These are phyloP conservation scores for Fusarium tjaetaba DNA, from an alignment of 2,329 filamentous ascomycete genomes.

Conservation along the genomic window DNA sequence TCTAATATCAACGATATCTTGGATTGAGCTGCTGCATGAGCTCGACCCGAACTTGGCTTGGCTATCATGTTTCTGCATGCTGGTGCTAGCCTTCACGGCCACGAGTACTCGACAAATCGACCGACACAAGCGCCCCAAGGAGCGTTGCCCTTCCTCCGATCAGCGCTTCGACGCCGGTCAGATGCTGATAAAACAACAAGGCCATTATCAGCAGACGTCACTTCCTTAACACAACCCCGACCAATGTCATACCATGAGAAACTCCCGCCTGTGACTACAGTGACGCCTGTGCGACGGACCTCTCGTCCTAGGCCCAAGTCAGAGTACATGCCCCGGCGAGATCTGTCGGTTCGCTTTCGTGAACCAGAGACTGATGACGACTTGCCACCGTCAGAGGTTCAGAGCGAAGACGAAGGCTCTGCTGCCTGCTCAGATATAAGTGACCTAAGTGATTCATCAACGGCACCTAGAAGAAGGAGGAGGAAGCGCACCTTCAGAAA, in stretches of 20 bases:
- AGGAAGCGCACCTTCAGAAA: constrained; percentile 60
- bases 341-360: constrained; percentile 60
- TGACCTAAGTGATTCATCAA: constrained; percentile 58
- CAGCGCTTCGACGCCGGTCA: constrained; percentile 52
- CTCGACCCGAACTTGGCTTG: constrained; percentile 24
- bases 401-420: constrained; percentile 61
- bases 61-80: constrained; percentile 67
- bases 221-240: constrained; percentile 26
- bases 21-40: constrained; percentile 32
- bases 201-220: constrained; percentile 20
- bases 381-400: constrained; percentile 29
- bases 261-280: constrained; percentile 15
- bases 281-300: constrained; percentile 32
- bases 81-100: constrained; percentile 68
- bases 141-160: constrained; percentile 55
- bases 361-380: constrained; percentile 48
- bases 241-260: constrained; percentile 44
- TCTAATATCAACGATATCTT: neutral
- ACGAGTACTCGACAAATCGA: constrained; percentile 62
- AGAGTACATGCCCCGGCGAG: constrained; percentile 51
- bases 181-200: constrained; percentile 41
- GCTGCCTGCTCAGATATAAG: constrained; percentile 55
- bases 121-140: constrained; percentile 47
- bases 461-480: constrained; percentile 49
- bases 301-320: constrained; percentile 49